Base-by-base conservation (phyloP, 208 protist species). In the Leishmania mexicana region DNA sequence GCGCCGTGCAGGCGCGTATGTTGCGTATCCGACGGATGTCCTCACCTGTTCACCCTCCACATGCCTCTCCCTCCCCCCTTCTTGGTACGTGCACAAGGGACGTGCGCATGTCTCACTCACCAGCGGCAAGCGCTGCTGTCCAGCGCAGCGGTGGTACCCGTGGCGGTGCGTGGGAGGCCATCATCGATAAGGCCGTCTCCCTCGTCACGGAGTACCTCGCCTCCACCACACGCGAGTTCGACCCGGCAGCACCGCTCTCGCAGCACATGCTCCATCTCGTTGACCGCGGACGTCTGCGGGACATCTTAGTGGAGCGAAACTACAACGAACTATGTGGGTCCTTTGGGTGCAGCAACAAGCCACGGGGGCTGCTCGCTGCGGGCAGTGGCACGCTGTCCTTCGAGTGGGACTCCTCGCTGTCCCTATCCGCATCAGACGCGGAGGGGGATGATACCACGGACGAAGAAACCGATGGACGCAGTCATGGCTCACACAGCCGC, bases 281-380 rank as follows among this genome's bases (percentile, higher is more conserved):
- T 15, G 92, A 97, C 76, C 85, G 79, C 60, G 68, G 67, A 51
- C 87, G 84, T 5, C 75, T 97, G 60, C 85, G 84, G 28, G 90
- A 94, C 79, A 80, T 97, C 64, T 28, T 95, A n/a, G 83, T 89
- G 31, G 92, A 94, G 85, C 90, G 94, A 40, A 97, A 94, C 76
- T 85, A 85, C 64, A 87, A 87, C 71, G 73, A 79, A 17, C 78
- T 92, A 31, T 97, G 94, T 68, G 94, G 89, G 3, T 87, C 88
- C 80, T 67, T 93, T 24, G 94, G 94, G 79, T 97, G 94, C 72
- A 72, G 79, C 3, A 77, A 82, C 40, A 80, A 80, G 68, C 91
- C 91, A 45, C 84, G 82, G 13, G 85, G 88, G 15, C 75, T 91
- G 51, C 42, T 78, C 38, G 62, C 51, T 28, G 76, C 67, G 19